These are phyloP conservation scores for Penicillium steckii DNA, from an alignment of 495 filamentous ascomycete genomes.

Conservation along the genomic window DNA sequence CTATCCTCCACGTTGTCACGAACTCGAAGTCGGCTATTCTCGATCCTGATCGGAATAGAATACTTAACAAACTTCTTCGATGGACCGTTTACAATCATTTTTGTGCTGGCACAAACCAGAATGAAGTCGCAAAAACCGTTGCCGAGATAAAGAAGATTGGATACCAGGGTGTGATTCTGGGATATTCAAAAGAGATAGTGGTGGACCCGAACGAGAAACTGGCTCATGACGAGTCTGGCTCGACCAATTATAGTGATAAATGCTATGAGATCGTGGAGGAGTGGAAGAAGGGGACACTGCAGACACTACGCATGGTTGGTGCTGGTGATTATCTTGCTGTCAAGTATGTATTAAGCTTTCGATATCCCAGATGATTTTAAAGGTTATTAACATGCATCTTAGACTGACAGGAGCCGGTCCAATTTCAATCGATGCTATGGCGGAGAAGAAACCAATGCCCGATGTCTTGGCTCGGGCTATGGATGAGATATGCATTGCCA, in stretches of 20 bases:
- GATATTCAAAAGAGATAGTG: slow-evolving; percentile 75
- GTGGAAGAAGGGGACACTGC: slow-evolving; percentile 69
- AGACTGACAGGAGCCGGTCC: slow-evolving; percentile 36
- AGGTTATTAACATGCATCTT: not conserved
- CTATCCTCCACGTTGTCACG: slow-evolving; percentile 60
- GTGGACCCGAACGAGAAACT: slow-evolving; percentile 48
- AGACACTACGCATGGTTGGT: slow-evolving; percentile 63
- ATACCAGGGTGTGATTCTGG: slow-evolving; percentile 76
- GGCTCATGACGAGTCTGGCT: slow-evolving; percentile 11
- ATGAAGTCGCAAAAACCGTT: slow-evolving; percentile 62
- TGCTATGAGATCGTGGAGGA: slow-evolving; percentile 54
- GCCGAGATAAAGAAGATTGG: slow-evolving; percentile 62
- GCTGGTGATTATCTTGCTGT: slow-evolving; percentile 75
- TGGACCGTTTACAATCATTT: slow-evolving; percentile 84
- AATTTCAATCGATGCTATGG: slow-evolving; percentile 30
- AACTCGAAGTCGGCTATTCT: slow-evolving; percentile 57
- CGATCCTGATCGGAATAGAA: slow-evolving; percentile 56
- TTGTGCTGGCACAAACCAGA: slow-evolving; percentile 69
- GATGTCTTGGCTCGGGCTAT: slow-evolving; percentile 26
- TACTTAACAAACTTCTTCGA: slow-evolving; percentile 61
- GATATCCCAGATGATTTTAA: not conserved
- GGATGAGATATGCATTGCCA: slow-evolving; percentile 30
- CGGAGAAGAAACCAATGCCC: slow-evolving; percentile 21
- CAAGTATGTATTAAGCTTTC: slow-evolving; percentile 48
- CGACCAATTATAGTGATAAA: slow-evolving; percentile 13